Base-by-base conservation (phyloP, 2,329 filamentous ascomycete genomes). In the Plenodomus biglobosus region DNA sequence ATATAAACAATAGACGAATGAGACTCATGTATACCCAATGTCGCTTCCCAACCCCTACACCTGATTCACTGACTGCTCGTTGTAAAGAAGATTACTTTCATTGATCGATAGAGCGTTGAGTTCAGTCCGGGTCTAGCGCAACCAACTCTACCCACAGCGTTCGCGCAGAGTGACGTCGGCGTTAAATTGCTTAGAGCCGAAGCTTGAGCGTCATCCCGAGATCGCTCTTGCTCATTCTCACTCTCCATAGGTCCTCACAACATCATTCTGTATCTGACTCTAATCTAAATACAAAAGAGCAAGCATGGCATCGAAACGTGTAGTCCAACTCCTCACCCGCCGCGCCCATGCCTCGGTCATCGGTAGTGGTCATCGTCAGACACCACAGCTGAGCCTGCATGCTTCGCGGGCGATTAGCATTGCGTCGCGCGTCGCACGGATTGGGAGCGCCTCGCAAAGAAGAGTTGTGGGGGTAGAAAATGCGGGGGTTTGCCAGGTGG, bases 151-250 rank as follows among this genome's bases (percentile, higher is more conserved):
- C 34, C 40, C 5, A 5, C 5, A 5, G n/a, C 22, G 51, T 45
- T 55, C 46, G 44, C 44, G 43, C 49, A 52, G 39, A 52, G 53
- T 61, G 59, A 62, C 58, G 58, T 62, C 59, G 59, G 58, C 37
- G 42, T 50, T 58, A 53, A 61, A 48, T 42, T 37, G 15, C 36
- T 43, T 52, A 57, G 42, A 46, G 50, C 59, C 59, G 61, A 61
- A 32, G 53, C 38, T 47, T 35, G 27, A 32, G 35, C 50, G 39
- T 48, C 52, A 52, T 44, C 42, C 6, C 34, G 34, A 42, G 35
- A n/a, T 38, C 32, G 30, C 16, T 16, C 16, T 22, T 36, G 21
- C 42, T 36, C 32, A 39, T 40, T 39, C 13, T 44, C 38, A 40
- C 42, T 13, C 13, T 38, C 8, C 8, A 27, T 6, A n/a, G 5